Percentiles rank a stretch among this genome's conserved stretches.
These are phyloP conservation scores for Cladophialophora immunda DNA, from an alignment of 2,329 filamentous ascomycete genomes.

Conservation along the genomic window DNA sequence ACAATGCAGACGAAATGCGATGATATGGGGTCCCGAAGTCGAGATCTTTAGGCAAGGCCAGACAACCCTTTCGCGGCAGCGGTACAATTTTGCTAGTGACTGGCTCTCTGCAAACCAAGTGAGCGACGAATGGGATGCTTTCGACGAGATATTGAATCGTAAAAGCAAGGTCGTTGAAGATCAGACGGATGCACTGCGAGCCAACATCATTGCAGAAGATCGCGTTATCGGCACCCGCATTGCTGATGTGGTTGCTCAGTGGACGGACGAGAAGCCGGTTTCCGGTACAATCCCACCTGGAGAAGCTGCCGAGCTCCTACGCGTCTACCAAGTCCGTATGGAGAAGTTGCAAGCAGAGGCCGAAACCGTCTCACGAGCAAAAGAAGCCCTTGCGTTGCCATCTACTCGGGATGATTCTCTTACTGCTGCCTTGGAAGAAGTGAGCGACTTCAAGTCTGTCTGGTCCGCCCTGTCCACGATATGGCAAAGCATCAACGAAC, in stretches of 20 bases:
- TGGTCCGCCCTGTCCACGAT: conserved; percentile 96
- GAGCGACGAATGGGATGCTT: conserved; percentile 91
- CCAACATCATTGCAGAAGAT: conserved; percentile 95
- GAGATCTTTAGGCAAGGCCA: conserved; percentile 96
- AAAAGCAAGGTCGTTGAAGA: conserved; percentile 97
- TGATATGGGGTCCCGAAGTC: conserved; percentile 93
- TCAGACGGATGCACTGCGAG: conserved; percentile 91
- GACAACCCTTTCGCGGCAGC: conserved; percentile 86
- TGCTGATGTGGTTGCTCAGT: conserved; percentile 80
- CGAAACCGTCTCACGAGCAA: conserved; percentile 93
- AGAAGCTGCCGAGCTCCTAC: conserved; percentile 82
- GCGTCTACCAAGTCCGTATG: conserved; percentile 83
- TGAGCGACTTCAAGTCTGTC: conserved; percentile 98
- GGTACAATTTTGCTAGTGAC: conserved; percentile 91
- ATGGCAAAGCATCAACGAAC: conserved; percentile 94
- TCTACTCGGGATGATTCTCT: conserved; percentile 82
- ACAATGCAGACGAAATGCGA: conserved; percentile 92
- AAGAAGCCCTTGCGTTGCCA: conserved; percentile 92
- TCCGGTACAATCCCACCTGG: conserved; percentile 93
- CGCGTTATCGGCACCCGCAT: conserved; percentile 90
- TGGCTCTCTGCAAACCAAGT: conserved; percentile 98
- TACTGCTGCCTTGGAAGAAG: conserved; percentile 87
- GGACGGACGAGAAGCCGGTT: conserved; percentile 96
- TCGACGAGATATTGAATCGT: conserved; percentile 89
- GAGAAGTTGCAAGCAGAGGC: conserved; percentile 85